Conservation (phyloP, 2,329 filamentous ascomycete species). For the Cladosporium sp. region DNA sequence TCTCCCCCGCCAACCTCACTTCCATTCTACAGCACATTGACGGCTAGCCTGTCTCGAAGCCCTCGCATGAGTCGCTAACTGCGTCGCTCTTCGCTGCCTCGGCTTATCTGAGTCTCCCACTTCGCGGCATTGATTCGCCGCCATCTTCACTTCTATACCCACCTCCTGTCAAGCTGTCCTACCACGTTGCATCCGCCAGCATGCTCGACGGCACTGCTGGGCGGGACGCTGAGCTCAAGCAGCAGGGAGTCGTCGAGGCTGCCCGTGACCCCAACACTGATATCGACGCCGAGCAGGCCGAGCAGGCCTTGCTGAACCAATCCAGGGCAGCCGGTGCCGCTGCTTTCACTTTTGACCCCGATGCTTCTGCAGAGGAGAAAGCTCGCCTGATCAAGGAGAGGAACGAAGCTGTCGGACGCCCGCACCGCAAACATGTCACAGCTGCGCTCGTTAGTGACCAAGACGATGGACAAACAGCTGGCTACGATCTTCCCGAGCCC, state of each 20-base stretch:
- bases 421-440: slow-evolving; percentile 54
- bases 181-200: slow-evolving; percentile 13
- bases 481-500: slow-evolving; percentile 74
- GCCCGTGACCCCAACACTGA: slow-evolving; percentile 65
- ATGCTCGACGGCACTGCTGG: slow-evolving; percentile 19
- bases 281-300: slow-evolving; percentile 65
- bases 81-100: no score
- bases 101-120: no score
- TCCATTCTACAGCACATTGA: slow-evolving; percentile 6
- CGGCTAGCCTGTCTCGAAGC: neutral
- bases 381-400: slow-evolving; percentile 66
- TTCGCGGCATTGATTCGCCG: neutral
- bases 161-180: slow-evolving; percentile 3
- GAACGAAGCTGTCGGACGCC: slow-evolving; percentile 22
- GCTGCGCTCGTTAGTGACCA: slow-evolving; percentile 74
- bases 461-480: slow-evolving; percentile 63
- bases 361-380: slow-evolving; percentile 82
- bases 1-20: no score
- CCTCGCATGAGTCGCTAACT: neutral
- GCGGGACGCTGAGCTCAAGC: slow-evolving; percentile 63
- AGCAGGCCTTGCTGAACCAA: slow-evolving; percentile 71
- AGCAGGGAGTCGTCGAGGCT: slow-evolving; percentile 74
- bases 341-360: slow-evolving; percentile 81
- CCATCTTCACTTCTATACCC: no score
- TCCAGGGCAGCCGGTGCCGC: slow-evolving; percentile 73